Evolutionary conservation across 495 filamentous ascomycete species (phyloP), one percentile per base, ranked within the genome.

Genomic region (Massariosphaeria phaeospora): DNA sequence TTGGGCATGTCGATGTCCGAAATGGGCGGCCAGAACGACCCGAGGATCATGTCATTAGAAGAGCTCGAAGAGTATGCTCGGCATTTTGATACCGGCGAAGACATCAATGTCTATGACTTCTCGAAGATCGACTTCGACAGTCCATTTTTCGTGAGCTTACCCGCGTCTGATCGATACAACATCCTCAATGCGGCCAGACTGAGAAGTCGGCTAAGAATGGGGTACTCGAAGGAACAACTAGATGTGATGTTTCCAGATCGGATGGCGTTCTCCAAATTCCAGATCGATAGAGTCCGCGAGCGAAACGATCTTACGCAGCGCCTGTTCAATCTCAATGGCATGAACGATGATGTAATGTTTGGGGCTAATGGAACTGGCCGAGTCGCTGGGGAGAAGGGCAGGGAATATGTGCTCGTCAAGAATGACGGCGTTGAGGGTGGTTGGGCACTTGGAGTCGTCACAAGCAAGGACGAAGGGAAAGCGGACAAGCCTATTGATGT

Each of bases 71-170:
- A 91, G 47, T 98, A 97, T 67, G 89, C 93, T 2, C 73, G 83
- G 49, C 90, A 96, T 61, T 97, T 96, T 58, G 80, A 95, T 59
- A 83, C 80, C 52, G 93, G 91, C 30, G 93, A 96, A 69, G 91
- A 96, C 71, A 87, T 98, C 70, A 95, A 94, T 64, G 73, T 96
- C n/a, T 96, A 96, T 66, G 93, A 98, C 68, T 97, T 96, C 59
- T 91, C 86, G 52, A 97, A 97, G 68, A 98, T 98, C 52, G 94
- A 98, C 70, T 98, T 96, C 61, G 86, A 95, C 59, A 84, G 88
- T 47, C 78, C 87, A 13, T 97, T 98, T 70, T 98, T 98, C 69
- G 76, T 83, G 65, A 94, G 88, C 65, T 71, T 98, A 36, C 93
- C 93, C 1, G 80, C 88, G 7, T 85, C 81, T 1, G 93, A 98